Conservation (phyloP, 2,329 filamentous ascomycete species). For the Simplicillium sp. region DNA sequence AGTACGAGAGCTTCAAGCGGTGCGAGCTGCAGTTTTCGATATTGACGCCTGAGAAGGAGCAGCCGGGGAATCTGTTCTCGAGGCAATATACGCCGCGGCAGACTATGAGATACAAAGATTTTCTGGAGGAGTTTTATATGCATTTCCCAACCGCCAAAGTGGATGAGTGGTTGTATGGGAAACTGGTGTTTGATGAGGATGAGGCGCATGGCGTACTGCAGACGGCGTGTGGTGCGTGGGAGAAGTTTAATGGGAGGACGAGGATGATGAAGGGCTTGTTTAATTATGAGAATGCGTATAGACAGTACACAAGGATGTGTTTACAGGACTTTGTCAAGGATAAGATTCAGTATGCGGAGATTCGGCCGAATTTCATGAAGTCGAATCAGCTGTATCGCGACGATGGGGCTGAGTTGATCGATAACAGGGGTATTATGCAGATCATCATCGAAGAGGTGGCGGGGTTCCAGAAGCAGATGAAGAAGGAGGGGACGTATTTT, state of each 20-base stretch:
- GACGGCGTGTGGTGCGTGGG: slow-evolving; percentile 42
- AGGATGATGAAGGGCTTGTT: slow-evolving; percentile 65
- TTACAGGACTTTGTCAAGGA: slow-evolving; percentile 54
- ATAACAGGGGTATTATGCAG: slow-evolving; percentile 49
- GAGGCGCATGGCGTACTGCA: slow-evolving; percentile 47
- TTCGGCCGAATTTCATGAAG: slow-evolving; percentile 59
- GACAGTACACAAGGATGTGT: slow-evolving; percentile 47
- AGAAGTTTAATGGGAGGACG: slow-evolving; percentile 58
- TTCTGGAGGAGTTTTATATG: slow-evolving; percentile 24
- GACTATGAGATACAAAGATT: slow-evolving; percentile 33
- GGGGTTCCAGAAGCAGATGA: slow-evolving; percentile 29
- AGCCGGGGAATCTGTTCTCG: slow-evolving; percentile 38
- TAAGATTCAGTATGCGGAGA: slow-evolving; percentile 62
- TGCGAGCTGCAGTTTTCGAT: slow-evolving; percentile 58
- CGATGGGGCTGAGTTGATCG: slow-evolving; percentile 40
- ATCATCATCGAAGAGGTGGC: slow-evolving; percentile 48
- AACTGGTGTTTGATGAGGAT: slow-evolving; percentile 51
- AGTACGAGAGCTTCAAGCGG: slow-evolving; percentile 33
- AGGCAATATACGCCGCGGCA: slow-evolving; percentile 32
- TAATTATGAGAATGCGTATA: slow-evolving; percentile 55
- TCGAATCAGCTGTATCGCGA: slow-evolving; percentile 51
- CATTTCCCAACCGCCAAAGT: slow-evolving; percentile 16
- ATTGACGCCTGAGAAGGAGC: slow-evolving; percentile 21
- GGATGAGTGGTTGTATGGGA: slow-evolving; percentile 48
- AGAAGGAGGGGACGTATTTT: slow-evolving; percentile 31